Evolutionary conservation across 176 grass and related monocot species (phyloP).

Genomic region (Otatea glauca): DNA sequence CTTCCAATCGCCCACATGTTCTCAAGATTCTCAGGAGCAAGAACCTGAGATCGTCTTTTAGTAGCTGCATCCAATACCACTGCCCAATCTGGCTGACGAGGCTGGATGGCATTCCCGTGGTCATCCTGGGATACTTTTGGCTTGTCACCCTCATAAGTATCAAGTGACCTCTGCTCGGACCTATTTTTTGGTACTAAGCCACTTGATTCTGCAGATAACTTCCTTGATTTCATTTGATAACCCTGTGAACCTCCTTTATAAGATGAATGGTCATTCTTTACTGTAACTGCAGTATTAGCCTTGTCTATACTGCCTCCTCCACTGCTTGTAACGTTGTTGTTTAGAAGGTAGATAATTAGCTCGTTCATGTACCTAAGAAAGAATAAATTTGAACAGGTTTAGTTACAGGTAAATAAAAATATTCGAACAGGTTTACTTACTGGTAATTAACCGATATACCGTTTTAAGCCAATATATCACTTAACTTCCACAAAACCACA

Average conservation of each 20-base stretch:
- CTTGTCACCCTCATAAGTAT: constrained; percentile 37
- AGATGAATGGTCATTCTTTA: constrained; percentile 41
- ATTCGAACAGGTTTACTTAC: neutral
- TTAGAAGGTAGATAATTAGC: constrained; percentile 78
- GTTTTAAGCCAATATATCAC: neutral
- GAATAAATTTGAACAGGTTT: constrained; percentile 38
- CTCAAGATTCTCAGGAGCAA: constrained; percentile 98
- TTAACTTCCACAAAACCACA: neutral
- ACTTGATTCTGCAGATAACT: constrained; percentile 43
- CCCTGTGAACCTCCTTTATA: constrained; percentile 54
- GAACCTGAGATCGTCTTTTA: constrained; percentile 85
- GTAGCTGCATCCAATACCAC: constrained; percentile 81
- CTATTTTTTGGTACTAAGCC: constrained; percentile 45
- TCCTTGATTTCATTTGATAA: constrained; percentile 48
- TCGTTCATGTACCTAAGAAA: constrained; percentile 89
- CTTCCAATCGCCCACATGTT: constrained; percentile 99
- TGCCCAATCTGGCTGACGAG: constrained; percentile 80
- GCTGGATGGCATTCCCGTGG: constrained; percentile 34
- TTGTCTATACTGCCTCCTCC: constrained; percentile 48
- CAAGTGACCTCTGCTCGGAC: constrained; percentile 38
- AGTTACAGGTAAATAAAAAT: constrained; percentile 9
- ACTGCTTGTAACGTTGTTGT: constrained; percentile 58
- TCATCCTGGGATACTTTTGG: constrained; percentile 46
- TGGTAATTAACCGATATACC: constrained; percentile 4
- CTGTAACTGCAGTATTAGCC: constrained; percentile 41